Conservation (phyloP, 2,329 filamentous ascomycete species). For the Pezicula neosporulosa region DNA sequence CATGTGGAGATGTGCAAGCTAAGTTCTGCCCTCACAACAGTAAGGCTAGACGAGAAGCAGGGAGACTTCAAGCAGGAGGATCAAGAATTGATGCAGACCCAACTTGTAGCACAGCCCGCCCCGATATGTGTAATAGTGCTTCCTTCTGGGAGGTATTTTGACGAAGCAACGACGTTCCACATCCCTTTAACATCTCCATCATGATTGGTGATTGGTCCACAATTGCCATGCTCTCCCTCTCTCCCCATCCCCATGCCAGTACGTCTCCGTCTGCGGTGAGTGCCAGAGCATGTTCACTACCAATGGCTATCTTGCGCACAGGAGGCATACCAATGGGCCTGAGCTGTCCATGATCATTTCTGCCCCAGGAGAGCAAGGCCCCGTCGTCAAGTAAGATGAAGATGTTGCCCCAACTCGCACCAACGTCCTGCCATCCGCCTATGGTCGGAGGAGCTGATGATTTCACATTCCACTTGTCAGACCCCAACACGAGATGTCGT, state of each 20-base stretch:
- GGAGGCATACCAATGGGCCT: slow-evolving; percentile 58
- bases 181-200: slow-evolving; percentile 65
- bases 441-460: slow-evolving; percentile 52
- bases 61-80: neutral
- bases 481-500: slow-evolving; percentile 64
- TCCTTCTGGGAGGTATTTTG: slow-evolving; percentile 47
- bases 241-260: slow-evolving; percentile 92
- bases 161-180: slow-evolving; percentile 64
- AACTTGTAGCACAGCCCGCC: slow-evolving; percentile 90
- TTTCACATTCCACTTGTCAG: slow-evolving; percentile 68
- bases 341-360: slow-evolving; percentile 81
- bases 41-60: too few species aligned
- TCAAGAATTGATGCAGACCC: slow-evolving; percentile 52
- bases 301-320: slow-evolving; percentile 66
- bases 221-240: slow-evolving; percentile 98
- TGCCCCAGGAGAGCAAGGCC: slow-evolving; percentile 69
- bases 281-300: slow-evolving; percentile 86
- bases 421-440: slow-evolving; percentile 62
- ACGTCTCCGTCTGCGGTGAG: slow-evolving; percentile 63
- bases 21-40: too few species aligned
- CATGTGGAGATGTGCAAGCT: too few species aligned
- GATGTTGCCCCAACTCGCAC: slow-evolving; percentile 79
- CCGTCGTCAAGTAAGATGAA: slow-evolving; percentile 65
- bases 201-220: slow-evolving; percentile 60
- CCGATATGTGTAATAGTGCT: slow-evolving; percentile 59